These are phyloP conservation scores for Actinomucor elegans DNA, from an alignment of 371 early-diverging fungal genomes.

Conservation along the genomic window DNA sequence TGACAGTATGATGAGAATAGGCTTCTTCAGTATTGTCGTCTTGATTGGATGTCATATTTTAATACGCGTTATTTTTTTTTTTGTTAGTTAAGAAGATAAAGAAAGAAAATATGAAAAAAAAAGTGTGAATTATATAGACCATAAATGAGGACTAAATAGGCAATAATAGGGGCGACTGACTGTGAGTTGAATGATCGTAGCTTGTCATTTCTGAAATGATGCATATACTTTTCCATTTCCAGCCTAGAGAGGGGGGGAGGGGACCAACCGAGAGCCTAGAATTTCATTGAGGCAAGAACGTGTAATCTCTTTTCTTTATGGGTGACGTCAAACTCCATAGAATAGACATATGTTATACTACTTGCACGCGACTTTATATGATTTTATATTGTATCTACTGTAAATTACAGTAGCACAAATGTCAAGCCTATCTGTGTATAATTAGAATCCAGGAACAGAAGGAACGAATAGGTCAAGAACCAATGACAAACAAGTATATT, in stretches of 20 bases:
- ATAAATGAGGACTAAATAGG: conserved; percentile 1
- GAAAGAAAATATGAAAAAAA: not conserved
- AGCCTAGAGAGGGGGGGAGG: not conserved
- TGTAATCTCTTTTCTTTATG: too few species aligned
- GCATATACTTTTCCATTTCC: conserved; percentile 6
- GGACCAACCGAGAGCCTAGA: not conserved
- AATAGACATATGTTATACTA: too few species aligned
- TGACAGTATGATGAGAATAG: not conserved
- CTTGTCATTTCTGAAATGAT: conserved; percentile 16
- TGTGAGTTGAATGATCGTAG: conserved; percentile 4
- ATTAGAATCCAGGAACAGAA: too few species aligned
- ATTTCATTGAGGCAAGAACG: conserved; percentile 1
- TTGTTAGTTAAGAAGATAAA: not conserved
- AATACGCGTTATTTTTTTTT: conserved; percentile 2
- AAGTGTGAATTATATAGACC: conserved; percentile 1
- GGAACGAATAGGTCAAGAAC: too few species aligned
- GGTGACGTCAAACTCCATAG: too few species aligned
- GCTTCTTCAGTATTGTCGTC: not conserved
- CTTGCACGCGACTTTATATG: too few species aligned
- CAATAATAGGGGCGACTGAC: not conserved
- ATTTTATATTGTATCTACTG: too few species aligned
- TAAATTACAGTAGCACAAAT: too few species aligned
- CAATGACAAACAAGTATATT: too few species aligned
- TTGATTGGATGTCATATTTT: not conserved
- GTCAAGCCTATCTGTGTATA: too few species aligned